Conservation (phyloP, 2,329 filamentous ascomycete genomes). For the Pyrenophora graminea region DNA sequence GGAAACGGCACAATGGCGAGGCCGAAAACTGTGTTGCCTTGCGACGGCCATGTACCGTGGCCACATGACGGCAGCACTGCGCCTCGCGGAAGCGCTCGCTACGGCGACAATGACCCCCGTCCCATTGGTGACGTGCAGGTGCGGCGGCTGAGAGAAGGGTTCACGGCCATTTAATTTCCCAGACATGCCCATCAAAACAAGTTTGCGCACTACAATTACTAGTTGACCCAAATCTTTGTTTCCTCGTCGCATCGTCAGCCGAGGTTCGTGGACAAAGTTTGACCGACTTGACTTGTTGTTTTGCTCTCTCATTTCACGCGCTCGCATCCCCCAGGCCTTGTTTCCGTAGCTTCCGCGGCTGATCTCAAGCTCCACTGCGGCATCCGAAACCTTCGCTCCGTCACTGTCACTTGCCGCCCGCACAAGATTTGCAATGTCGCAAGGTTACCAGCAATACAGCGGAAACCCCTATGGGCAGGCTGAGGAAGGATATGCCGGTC, state of each 20-base stretch:
- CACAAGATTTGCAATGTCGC: constrained; percentile 32
- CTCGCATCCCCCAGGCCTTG: constrained; percentile 16
- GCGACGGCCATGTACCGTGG: no score
- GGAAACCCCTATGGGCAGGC: constrained; percentile 15
- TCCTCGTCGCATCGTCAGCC: not conserved
- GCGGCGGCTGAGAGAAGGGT: constrained; percentile 16
- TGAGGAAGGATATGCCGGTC: constrained; percentile 9
- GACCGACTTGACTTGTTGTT: not conserved
- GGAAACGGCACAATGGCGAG: no score
- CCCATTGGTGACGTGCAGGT: constrained; percentile 15
- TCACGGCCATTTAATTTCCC: constrained; percentile 19
- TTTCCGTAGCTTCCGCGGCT: constrained; percentile 37
- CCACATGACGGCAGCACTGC: not conserved
- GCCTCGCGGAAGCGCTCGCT: constrained; percentile 2
- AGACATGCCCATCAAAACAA: constrained; percentile 20
- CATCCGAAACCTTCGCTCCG: constrained; percentile 20
- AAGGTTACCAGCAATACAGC: constrained; percentile 58
- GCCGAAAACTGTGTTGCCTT: no score
- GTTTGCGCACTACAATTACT: constrained; percentile 3
- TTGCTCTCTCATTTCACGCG: not conserved
- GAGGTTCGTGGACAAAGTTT: constrained; percentile 5
- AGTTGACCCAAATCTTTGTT: constrained; percentile 6
- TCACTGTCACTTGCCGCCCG: constrained; percentile 12
- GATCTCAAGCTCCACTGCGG: constrained; percentile 25
- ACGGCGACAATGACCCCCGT: not conserved